These are phyloP conservation scores for Themeda triandra DNA, from an alignment of 176 grass and related monocot species.

Conservation along the genomic window DNA sequence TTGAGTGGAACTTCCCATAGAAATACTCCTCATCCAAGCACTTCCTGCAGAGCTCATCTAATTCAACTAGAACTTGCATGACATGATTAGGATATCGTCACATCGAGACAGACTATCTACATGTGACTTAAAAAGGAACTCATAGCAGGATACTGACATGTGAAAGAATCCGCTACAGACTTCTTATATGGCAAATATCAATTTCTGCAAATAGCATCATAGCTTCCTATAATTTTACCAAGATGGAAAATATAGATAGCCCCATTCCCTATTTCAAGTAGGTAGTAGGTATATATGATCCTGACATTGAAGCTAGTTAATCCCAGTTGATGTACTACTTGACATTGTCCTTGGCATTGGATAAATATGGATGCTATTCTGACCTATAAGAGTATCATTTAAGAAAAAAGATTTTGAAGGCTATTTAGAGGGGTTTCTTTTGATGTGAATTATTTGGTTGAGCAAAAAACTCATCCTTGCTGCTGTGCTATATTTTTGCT, in stretches of 20 bases:
- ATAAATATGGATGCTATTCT: too few species aligned
- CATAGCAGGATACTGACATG: not conserved
- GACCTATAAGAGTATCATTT: too few species aligned
- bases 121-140: not conserved
- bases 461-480: conserved; percentile 4
- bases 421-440: not conserved
- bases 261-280: not conserved
- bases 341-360: not conserved
- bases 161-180: not conserved
- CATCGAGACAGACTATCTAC: not conserved
- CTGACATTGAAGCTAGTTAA: not conserved
- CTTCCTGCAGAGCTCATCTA: not conserved
- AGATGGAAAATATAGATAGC: not conserved
- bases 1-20: not conserved
- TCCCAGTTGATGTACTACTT: not conserved
- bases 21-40: not conserved
- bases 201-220: not conserved
- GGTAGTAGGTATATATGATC: not conserved
- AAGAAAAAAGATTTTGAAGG: too few species aligned
- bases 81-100: not conserved
- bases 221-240: not conserved
- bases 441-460: not conserved
- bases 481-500: conserved; percentile 16
- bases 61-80: not conserved
- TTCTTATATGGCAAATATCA: not conserved